Evolutionary conservation across 2,329 filamentous ascomycete species (phyloP).

Genomic region (Trichoderma semiorbis): DNA sequence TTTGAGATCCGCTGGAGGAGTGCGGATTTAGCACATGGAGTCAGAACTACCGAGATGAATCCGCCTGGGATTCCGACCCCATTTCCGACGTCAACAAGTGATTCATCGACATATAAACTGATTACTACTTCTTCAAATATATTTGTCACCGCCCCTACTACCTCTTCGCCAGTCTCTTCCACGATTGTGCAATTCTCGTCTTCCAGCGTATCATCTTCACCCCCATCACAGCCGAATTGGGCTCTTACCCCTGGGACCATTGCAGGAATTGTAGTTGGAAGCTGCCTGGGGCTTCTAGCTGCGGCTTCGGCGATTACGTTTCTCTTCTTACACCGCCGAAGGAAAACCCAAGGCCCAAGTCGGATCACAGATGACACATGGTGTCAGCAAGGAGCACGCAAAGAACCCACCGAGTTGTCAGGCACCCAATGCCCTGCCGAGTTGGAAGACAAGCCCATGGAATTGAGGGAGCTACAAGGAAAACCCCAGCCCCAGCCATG

Average conservation of each 20-base stretch:
- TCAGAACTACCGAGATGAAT: neutral
- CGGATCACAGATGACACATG: constrained; percentile 15
- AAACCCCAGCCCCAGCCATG: neutral
- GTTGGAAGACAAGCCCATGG: constrained; percentile 18
- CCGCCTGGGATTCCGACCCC: neutral
- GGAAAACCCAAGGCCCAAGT: neutral
- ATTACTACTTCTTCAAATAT: neutral
- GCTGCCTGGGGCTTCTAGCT: constrained; percentile 10
- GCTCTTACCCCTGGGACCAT: constrained; percentile 15
- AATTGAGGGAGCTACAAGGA: constrained; percentile 16
- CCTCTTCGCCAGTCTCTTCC: neutral
- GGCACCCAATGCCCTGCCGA: constrained; percentile 7
- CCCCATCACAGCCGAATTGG: neutral
- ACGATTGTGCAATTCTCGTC: neutral
- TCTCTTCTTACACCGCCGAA: constrained; percentile 1
- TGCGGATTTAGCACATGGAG: constrained; percentile 19
- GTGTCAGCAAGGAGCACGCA: neutral
- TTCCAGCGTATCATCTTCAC: neutral
- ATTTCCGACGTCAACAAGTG: neutral
- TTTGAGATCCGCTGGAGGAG: constrained; percentile 31
- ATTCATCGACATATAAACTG: neutral
- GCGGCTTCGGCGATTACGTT: neutral
- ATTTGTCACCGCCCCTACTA: neutral
- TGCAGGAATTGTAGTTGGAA: constrained; percentile 21
- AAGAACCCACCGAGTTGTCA: neutral